Base-by-base conservation (phyloP, 345 rosid species). In the Luvunga scandens region DNA sequence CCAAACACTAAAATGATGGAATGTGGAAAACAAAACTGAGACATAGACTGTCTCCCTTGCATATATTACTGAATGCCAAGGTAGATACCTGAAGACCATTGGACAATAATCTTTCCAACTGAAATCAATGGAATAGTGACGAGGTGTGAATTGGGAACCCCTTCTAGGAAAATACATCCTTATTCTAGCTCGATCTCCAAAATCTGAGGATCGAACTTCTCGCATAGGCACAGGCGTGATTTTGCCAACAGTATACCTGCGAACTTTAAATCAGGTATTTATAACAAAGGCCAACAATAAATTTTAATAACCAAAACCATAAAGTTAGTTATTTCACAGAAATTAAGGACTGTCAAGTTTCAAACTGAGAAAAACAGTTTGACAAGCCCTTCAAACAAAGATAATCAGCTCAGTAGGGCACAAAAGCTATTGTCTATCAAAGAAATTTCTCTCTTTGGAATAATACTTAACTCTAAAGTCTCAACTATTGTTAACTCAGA, bases 81-180 rank as follows among this genome's bases (percentile, higher is more conserved):
- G 19, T 25, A 64, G 64, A 38, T 87, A 95, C 99, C 99, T 93
- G 89, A 95, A 95, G 82, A 93, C 99, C 99, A 93, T 93, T 48
- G 99, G 99, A 84, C 99, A 93, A 76, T 93, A 95, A 82, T 95
- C 99, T 82, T 92, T 95, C 99, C 99, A 95, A 73, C 83, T 82
- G 85, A 95, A 95, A 87, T 90, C 94, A 74, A 92, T 66, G 66
- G 99, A 93, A 81, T 87, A 80, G 85, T 95, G 99, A 0, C 93
- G 91, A 77, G 98, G 99, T n/a, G 99, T 95, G 65, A 92, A 83
- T 79, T 87, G 92, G 76, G 96, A 93, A 82, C 99, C 99, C 74
- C 85, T 90, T 80, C 77, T 86, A 65, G 98, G 99, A 69, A 95
- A 95, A 84, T 85, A 91, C 99, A 93, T 93, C 68, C 90, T 83